Conservation (phyloP, 768 basidiomycete genomes). For the Lentinula sp. region DNA sequence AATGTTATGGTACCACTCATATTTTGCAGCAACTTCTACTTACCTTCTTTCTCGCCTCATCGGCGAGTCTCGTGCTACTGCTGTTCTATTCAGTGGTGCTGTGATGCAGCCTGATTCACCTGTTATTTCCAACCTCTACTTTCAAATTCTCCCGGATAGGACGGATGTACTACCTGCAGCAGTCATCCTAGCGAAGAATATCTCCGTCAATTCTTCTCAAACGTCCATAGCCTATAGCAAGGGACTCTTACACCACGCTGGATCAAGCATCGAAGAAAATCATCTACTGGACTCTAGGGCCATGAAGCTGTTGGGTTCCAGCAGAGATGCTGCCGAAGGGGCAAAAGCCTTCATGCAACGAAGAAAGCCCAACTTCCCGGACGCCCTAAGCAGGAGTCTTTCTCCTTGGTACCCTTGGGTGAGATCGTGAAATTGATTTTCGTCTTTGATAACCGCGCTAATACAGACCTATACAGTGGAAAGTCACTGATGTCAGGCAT, state of each 20-base stretch:
- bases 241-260: conserved; percentile 45
- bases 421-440: neutral
- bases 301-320: conserved; percentile 31
- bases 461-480: conserved; percentile 10
- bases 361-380: conserved; percentile 36
- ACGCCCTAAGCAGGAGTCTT: conserved; percentile 22
- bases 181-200: conserved; percentile 42
- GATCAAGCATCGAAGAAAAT: conserved; percentile 44
- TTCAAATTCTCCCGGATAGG: conserved; percentile 38
- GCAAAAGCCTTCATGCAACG: conserved; percentile 41
- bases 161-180: conserved; percentile 48
- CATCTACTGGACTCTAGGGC: conserved; percentile 47
- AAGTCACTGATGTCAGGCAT: neutral
- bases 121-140: conserved; percentile 35
- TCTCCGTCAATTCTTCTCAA: conserved; percentile 44
- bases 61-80: conserved; percentile 42
- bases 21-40: conserved; percentile 13
- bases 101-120: conserved; percentile 38
- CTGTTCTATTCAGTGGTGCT: conserved; percentile 41
- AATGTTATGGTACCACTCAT: conserved; percentile 20
- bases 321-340: conserved; percentile 41
- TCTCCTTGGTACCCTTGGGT: conserved; percentile 46
- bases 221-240: conserved; percentile 44
- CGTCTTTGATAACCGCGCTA: neutral
- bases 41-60: conserved; percentile 50